phyloP scores from a whole-genome alignment of 164 flowering plant species.

The Hamamelis virginiana region DNA sequence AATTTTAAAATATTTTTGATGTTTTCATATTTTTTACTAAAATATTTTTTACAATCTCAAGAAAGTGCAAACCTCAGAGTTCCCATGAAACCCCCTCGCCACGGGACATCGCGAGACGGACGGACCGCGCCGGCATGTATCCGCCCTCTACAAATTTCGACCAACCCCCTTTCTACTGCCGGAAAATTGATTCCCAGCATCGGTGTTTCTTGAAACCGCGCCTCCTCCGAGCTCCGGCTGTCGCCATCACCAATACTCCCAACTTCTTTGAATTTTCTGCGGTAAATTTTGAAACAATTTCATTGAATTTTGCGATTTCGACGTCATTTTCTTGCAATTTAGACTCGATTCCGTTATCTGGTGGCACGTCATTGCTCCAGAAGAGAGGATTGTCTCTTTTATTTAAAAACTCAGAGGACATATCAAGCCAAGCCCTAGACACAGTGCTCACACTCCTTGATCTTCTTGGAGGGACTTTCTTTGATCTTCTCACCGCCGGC shows the following conservation, averaged over 20 bases:
- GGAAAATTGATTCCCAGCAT: slow-evolving; percentile 10
- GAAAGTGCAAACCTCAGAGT: slow-evolving; percentile 41
- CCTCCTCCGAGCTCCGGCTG: slow-evolving; percentile 47
- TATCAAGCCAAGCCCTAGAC: slow-evolving; percentile 25
- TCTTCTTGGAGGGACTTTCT: slow-evolving; percentile 34
- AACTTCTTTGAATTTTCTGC: not conserved
- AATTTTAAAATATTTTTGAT: too few species aligned
- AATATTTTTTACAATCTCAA: not conserved
- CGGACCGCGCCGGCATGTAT: slow-evolving; percentile 31
- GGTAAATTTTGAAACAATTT: not conserved
- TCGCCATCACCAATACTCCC: slow-evolving; percentile 17
- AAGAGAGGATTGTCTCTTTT: slow-evolving; percentile 77
- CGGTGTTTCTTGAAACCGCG: slow-evolving; percentile 45
- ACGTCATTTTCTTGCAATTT: too few species aligned
- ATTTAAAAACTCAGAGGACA: slow-evolving; percentile 37
- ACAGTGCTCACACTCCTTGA: slow-evolving; percentile 69
- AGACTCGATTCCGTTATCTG: slow-evolving; percentile 12
- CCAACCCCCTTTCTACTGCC: slow-evolving; percentile 30
- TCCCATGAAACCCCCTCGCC: slow-evolving; percentile 32
- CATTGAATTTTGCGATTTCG: slow-evolving; percentile 8
- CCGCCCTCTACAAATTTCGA: slow-evolving; percentile 56
- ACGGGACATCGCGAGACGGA: slow-evolving; percentile 39
- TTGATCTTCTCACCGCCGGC: too few species aligned
- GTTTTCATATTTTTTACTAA: too few species aligned
- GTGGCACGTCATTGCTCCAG: slow-evolving; percentile 29